Conservation (phyloP, 768 basidiomycete species). For the Amanita phalloides region DNA sequence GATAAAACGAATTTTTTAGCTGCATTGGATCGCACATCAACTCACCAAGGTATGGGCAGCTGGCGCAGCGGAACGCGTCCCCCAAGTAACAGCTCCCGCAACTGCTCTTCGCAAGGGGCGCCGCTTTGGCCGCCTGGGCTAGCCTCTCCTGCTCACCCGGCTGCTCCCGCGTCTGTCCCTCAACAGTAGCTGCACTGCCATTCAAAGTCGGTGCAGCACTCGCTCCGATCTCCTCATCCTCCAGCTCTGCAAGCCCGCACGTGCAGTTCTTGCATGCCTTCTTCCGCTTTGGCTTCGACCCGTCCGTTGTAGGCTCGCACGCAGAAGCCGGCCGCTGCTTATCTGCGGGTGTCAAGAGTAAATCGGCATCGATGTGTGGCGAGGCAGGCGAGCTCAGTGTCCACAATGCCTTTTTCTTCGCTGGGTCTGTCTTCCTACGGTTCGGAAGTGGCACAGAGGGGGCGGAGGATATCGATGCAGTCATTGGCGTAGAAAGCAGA, state of each 20-base stretch:
- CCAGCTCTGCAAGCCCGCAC: conserved; percentile 92
- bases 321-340: conserved; percentile 66
- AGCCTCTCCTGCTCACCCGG: conserved; percentile 52
- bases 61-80: conserved; percentile 93
- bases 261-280: conserved; percentile 95
- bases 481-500: background rate
- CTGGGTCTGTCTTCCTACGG: conserved; percentile 45
- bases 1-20: background rate
- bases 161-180: background rate
- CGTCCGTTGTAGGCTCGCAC: conserved; percentile 51
- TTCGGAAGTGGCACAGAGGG: conserved; percentile 40
- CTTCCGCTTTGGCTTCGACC: conserved; percentile 52
- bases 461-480: conserved; percentile 15
- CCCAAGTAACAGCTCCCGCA: conserved; percentile 97
- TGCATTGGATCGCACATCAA: conserved; percentile 11
- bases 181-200: background rate
- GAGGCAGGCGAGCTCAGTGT: conserved; percentile 60
- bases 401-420: conserved; percentile 87
- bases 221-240: conserved; percentile 64
- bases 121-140: conserved; percentile 51
- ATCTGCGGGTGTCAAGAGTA: conserved; percentile 77
- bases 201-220: background rate
- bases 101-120: conserved; percentile 87
- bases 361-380: conserved; percentile 71
- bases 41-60: conserved; percentile 94